phyloP scores from a whole-genome alignment of 2,329 filamentous ascomycete species.

The Aspergillus candidus region DNA sequence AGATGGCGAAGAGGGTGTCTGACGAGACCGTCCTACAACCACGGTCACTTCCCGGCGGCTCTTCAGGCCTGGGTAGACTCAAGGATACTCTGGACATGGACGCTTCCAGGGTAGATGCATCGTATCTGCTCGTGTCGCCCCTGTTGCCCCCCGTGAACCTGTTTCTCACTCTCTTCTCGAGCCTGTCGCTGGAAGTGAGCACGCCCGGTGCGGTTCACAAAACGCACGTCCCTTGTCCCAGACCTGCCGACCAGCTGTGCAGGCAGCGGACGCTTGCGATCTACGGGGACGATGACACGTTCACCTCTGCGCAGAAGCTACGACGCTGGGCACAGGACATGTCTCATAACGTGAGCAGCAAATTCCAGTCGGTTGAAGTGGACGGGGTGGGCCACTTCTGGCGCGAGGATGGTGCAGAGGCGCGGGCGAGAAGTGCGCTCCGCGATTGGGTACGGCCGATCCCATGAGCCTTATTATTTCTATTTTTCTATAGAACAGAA shows the following conservation, averaged over 20 bases:
- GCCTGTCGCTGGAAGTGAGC: constrained; percentile 31
- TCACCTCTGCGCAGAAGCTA: constrained; percentile 61
- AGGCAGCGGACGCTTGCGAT: constrained; percentile 59
- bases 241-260: constrained; percentile 52
- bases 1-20: constrained; percentile 63
- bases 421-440: constrained; percentile 34
- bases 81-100: constrained; percentile 13
- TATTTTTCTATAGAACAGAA: neutral
- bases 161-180: constrained; percentile 57
- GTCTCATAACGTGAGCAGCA: constrained; percentile 36
- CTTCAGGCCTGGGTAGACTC: constrained; percentile 1
- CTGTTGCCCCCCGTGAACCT: constrained; percentile 51
- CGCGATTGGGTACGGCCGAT: constrained; percentile 34
- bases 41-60: neutral
- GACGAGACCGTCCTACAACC: constrained; percentile 20
- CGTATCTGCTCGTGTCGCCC: constrained; percentile 61
- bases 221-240: constrained; percentile 26
- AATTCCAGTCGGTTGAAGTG: constrained; percentile 47
- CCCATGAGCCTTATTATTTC: constrained; percentile 3
- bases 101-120: constrained; percentile 23
- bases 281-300: constrained; percentile 69
- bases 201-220: constrained; percentile 22
- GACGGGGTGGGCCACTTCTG: constrained; percentile 58
- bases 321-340: constrained; percentile 60
- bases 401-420: constrained; percentile 49